phyloP scores from a whole-genome alignment of 306 rosid species.

The Sphenostylis stenocarpa region DNA sequence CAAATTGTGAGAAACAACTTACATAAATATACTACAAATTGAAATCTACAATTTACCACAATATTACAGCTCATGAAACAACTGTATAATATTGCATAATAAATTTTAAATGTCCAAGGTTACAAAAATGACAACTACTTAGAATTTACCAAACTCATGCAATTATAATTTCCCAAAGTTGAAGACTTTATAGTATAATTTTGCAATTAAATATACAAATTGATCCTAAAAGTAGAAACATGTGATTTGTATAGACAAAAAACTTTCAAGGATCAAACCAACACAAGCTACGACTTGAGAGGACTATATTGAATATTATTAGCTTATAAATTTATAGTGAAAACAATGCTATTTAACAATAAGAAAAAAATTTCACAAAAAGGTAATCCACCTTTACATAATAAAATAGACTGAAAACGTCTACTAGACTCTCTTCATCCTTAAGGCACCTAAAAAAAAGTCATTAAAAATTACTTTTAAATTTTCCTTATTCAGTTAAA shows the following conservation, averaged over 20 bases:
- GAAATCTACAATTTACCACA: conserved; percentile 2
- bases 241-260: neutral
- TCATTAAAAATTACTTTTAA: neutral
- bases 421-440: neutral
- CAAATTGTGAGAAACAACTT: conserved; percentile 17
- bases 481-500: neutral
- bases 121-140: neutral
- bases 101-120: neutral
- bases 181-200: neutral
- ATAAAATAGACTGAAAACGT: neutral
- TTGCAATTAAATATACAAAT: neutral
- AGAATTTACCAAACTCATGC: neutral
- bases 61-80: neutral
- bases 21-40: neutral
- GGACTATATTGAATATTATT: neutral
- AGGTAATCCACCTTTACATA: neutral
- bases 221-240: neutral
- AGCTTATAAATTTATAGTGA: neutral
- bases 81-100: neutral
- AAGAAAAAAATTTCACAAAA: neutral
- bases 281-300: neutral
- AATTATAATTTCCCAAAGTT: neutral
- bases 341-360: neutral
- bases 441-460: neutral
- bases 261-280: neutral